Conservation (phyloP, 1,284 basidiomycete genomes). For the Fomitiporia mediterranea region DNA sequence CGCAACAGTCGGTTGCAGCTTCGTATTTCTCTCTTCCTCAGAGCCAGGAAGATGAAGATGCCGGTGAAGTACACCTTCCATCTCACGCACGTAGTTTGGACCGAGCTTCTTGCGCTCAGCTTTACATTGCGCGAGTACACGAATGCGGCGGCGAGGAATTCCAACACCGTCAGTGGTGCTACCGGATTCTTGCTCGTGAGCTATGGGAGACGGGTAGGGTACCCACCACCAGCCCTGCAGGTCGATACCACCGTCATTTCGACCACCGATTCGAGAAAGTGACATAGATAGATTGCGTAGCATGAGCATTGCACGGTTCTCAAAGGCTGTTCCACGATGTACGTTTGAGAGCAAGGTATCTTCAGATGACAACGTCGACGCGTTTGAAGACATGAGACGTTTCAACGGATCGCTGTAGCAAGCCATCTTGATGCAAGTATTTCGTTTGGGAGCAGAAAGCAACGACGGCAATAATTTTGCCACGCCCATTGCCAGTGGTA, state of each 20-base stretch:
- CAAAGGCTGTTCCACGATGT: constrained; percentile 70
- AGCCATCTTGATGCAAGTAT: too few relatives aligned
- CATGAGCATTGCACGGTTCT: constrained; percentile 59
- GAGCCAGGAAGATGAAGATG: constrained; percentile 24
- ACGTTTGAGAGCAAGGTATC: constrained; percentile 28
- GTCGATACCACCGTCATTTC: constrained; percentile 82
- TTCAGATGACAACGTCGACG: neutral
- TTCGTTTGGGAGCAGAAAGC: too few relatives aligned
- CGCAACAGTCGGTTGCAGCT: constrained; percentile 48
- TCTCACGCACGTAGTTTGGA: constrained; percentile 78
- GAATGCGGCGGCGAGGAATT: constrained; percentile 42
- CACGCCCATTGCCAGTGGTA: too few relatives aligned
- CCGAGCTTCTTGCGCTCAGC: constrained; percentile 77
- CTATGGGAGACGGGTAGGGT: constrained; percentile 33
- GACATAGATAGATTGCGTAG: constrained; percentile 76
- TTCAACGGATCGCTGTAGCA: too few relatives aligned
- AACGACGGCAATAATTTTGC: too few relatives aligned
- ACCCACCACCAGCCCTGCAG: constrained; percentile 93
- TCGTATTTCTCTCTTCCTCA: constrained; percentile 15
- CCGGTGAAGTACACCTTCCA: constrained; percentile 77
- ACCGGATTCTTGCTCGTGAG: neutral
- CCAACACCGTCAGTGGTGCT: neutral
- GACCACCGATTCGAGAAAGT: constrained; percentile 72
- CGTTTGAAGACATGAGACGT: neutral
- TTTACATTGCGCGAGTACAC: constrained; percentile 89